Evolutionary conservation across 768 basidiomycete genomes (phyloP), one percentile per base, ranked within the genome.

Genomic region (Lentinula raphanica): DNA sequence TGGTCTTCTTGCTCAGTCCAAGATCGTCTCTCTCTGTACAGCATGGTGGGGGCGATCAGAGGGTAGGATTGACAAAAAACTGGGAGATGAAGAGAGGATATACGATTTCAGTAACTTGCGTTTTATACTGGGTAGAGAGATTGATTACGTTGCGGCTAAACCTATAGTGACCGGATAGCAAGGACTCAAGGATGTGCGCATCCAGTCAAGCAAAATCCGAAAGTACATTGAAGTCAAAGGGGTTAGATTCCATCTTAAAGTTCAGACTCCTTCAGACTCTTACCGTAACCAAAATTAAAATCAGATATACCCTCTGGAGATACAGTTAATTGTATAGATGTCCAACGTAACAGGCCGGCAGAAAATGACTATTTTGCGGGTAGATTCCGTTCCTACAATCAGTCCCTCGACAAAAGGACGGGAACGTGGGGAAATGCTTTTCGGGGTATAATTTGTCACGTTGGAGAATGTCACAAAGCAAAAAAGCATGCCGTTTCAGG

Each of bases 1-100:
- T 80, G 77, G 63, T 81, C 80, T 67, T 81, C 80, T 59, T 76
- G 76, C 21, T 74, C 70, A 36, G 79, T 79, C 79, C 79, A 81
- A 11, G 79, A 79, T 65, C 79, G 69, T 60, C 79, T 73, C 69
- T 80, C 79, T 70, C 78, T 48, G 45, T 32, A 57, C 25, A 49
- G 13, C 45, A 57, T 57, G 27, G 19, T 9, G 54, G 40, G 32
- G 32, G 11, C 25, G n/a, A 27, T 48, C 15, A 3, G 17, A 48
- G 11, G 17, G 27, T 29, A 28, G 42, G 21, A 3, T 23, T 21
- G 42, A 21, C 42, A n/a, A 44, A 21, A 11, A 21, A 17, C 39
- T 21, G 19, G 42, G 42, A 44, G 11, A 44, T 44, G 42, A 23
- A 44, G 42, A 44, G 21, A 44, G 42, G 9, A 23, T n/a, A 8